Percentiles rank a stretch among this genome's conserved stretches.
Conservation (phyloP, 2,329 filamentous ascomycete genomes). For the Beauveria pseudobassiana region DNA sequence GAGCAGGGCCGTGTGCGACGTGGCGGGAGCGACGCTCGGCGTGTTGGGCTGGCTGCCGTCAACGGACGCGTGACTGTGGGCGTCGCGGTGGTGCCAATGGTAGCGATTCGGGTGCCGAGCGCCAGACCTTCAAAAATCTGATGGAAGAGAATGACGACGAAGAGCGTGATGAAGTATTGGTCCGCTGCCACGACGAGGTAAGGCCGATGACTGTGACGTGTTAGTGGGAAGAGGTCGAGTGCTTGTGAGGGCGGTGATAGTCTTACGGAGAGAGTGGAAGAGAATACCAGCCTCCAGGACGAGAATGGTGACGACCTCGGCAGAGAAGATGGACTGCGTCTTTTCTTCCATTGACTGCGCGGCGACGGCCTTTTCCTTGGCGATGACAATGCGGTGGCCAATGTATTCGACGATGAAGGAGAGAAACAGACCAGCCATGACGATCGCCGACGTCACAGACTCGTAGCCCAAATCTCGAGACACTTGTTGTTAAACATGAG, state of each 20-base stretch:
- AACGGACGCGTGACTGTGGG: neutral
- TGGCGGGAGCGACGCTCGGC: constrained; percentile 11
- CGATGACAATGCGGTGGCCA: constrained; percentile 49
- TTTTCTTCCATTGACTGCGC: constrained; percentile 19
- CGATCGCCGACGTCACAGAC: constrained; percentile 59
- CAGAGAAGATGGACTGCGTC: constrained; percentile 22
- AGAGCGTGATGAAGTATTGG: constrained; percentile 48
- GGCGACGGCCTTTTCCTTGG: constrained; percentile 24
- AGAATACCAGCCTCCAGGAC: constrained; percentile 68
- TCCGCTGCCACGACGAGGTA: constrained; percentile 55
- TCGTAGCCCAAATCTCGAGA: constrained; percentile 59
- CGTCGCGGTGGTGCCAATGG: constrained; percentile 34
- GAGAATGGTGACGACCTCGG: constrained; percentile 52
- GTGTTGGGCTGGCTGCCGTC: constrained; percentile 16
- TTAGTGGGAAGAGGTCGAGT: neutral
- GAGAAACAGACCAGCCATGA: constrained; percentile 67
- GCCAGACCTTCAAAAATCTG: constrained; percentile 74
- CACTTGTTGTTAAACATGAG: constrained; percentile 69
- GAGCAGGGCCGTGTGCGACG: constrained; percentile 13
- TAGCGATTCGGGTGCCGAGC: constrained; percentile 62
- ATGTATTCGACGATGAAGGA: constrained; percentile 65
- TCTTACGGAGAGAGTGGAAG: constrained; percentile 63
- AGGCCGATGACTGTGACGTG: constrained; percentile 48
- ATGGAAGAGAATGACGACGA: constrained; percentile 66
- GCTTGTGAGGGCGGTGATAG: neutral